Base-by-base conservation (phyloP, 108 stramenopile species). In the Skeletonema grethae region DNA sequence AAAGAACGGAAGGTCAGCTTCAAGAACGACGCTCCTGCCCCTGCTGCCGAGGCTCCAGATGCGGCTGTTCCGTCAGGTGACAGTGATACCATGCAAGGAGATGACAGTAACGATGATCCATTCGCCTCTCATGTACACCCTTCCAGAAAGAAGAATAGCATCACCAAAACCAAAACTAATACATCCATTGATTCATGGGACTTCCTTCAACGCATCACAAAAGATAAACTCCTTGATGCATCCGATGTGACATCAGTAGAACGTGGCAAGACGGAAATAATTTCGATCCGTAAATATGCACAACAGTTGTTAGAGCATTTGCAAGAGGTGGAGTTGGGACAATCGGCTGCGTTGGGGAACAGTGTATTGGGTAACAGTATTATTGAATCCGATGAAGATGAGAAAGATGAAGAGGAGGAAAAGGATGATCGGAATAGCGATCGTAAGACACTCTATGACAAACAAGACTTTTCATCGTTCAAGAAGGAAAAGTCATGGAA, bases 161-260 rank as follows among this genome's bases (percentile, higher is more conserved):
- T 9, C 38, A 12, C 38, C 38, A 39, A 39, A n/a, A n/a, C n/a
- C 38, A 39, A 39, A 11, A 39, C 11, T 12, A 12, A 39, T 39
- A 9, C 10, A 39, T 39, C 38, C 38, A 39, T 39, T 11, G 46
- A 48, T 48, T 20, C 46, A 48, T 48, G 46, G 46, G 73, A 74
- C 36, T 74, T 66, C 58, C 73, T 74, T 11, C 57, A 20, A 16
- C 59, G 65, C 22, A 35, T 65, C 28, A 61, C 66, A 0, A 63
- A 69, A 43, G 79, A 65, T 34, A 80, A 80, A 65, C 79, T 74
- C 16, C 74, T 80, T 35, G 79, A 80, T 58, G 79, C 74, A 20
- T 70, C 67, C 9, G 79, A 80, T 68, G 70, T 80, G 29, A 65
- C 50, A 41, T 46, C 46, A n/a, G 61, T 70, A 32, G 74, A 80